A percentile compares a stretch with the other conserved stretches of the same genome.
Evolutionary conservation across 106 monocot genomes (phyloP).

Genomic region (Dioscorea dumetorum): DNA sequence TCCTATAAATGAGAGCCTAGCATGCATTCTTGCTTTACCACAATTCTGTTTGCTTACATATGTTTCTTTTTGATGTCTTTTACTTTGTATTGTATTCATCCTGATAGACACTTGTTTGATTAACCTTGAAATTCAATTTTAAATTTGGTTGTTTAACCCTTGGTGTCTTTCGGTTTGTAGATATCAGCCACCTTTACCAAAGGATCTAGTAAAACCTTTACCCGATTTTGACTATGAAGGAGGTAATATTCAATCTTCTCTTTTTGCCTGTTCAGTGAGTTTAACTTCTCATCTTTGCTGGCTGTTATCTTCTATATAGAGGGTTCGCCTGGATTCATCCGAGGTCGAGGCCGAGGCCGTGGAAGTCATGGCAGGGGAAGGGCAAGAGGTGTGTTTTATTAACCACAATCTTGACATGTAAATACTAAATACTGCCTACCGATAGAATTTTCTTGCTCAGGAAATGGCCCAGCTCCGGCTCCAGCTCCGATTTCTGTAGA

Average conservation of each 20-base stretch:
- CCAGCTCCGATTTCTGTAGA: slow-evolving; percentile 19
- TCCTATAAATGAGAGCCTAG: too few relatives aligned
- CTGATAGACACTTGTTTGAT: too few relatives aligned
- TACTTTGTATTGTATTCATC: too few relatives aligned
- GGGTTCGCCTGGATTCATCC: slow-evolving; percentile 19
- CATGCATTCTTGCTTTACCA: too few relatives aligned
- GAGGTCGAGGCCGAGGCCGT: slow-evolving; percentile 78
- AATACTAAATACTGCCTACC: not conserved
- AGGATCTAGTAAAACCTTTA: slow-evolving; percentile 62
- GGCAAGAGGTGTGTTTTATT: slow-evolving; percentile 28
- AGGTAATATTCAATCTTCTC: slow-evolving; percentile 19
- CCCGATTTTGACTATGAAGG: slow-evolving; percentile 61
- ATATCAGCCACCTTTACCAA: slow-evolving; percentile 69
- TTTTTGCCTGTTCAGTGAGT: not conserved
- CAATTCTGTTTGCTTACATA: too few relatives aligned
- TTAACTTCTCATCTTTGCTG: not conserved
- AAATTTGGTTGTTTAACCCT: too few relatives aligned
- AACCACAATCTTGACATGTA: too few relatives aligned
- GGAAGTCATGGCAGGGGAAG: slow-evolving; percentile 60
- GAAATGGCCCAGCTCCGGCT: slow-evolving; percentile 23
- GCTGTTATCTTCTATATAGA: slow-evolving; percentile 26
- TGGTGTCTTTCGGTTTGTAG: slow-evolving; percentile 9
- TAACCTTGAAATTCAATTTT: too few relatives aligned
- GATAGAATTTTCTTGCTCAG: slow-evolving; percentile 3
- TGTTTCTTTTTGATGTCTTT: too few relatives aligned